A percentile compares a stretch with the other conserved stretches of the same genome.
Evolutionary conservation across 495 filamentous ascomycete species (phyloP).

Genomic region (Chaetomium cochliodes): DNA sequence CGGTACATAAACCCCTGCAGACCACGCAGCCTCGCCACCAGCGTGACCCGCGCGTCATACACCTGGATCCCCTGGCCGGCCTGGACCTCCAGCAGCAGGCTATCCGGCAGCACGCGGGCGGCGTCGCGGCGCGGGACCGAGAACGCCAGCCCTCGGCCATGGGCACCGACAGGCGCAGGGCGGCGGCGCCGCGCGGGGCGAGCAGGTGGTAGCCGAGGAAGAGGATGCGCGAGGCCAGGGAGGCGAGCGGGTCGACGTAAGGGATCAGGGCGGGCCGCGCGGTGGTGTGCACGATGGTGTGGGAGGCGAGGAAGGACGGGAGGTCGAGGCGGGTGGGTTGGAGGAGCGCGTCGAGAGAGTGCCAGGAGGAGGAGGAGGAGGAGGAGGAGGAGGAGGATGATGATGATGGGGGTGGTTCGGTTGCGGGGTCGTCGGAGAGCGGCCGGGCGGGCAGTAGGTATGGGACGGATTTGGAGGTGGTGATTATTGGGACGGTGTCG

Average conservation of each 20-base stretch:
- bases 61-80: slow-evolving; percentile 66
- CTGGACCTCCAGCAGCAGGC: slow-evolving; percentile 64
- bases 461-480: slow-evolving; percentile 19
- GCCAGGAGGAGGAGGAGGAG: slow-evolving; percentile 17
- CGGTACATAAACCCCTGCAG: slow-evolving; percentile 85
- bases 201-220: slow-evolving; percentile 47
- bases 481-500: not conserved
- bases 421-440: not conserved
- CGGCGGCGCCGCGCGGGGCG: slow-evolving; percentile 45
- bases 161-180: slow-evolving; percentile 55
- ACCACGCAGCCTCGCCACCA: slow-evolving; percentile 71
- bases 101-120: slow-evolving; percentile 55
- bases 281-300: slow-evolving; percentile 37
- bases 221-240: slow-evolving; percentile 41
- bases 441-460: slow-evolving; percentile 4
- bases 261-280: slow-evolving; percentile 44
- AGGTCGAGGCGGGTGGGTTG: slow-evolving; percentile 20
- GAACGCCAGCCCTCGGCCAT: slow-evolving; percentile 44
- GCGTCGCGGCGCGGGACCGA: slow-evolving; percentile 20
- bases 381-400: no score
- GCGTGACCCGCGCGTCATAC: slow-evolving; percentile 64
- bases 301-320: slow-evolving; percentile 25
- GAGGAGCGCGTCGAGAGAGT: not conserved
- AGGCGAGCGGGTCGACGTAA: slow-evolving; percentile 42
- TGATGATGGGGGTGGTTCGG: slow-evolving; percentile 18